A percentile compares a stretch with the other conserved stretches of the same genome.
Evolutionary conservation across 257 asterid species (phyloP).

Genomic region (Pogostemon cablin): DNA sequence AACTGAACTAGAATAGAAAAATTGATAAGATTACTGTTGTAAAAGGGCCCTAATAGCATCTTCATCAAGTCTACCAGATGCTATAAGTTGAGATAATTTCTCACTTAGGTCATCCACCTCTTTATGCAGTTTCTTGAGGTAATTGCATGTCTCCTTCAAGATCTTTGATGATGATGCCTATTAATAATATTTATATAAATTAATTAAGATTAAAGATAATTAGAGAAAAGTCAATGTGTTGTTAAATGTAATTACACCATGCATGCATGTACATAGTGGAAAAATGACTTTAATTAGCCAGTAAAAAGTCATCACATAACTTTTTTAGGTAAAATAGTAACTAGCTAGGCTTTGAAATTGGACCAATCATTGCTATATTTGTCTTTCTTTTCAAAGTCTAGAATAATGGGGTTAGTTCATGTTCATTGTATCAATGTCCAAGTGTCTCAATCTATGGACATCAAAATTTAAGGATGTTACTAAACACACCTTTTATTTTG

Average conservation of each 20-base stretch:
- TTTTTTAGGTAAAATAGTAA: conserved; percentile 14
- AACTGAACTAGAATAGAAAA: not conserved
- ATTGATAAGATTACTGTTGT: conserved; percentile 28
- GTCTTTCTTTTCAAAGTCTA: not conserved
- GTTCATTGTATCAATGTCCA: conserved; percentile 6
- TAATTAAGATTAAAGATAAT: not conserved
- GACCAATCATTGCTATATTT: conserved; percentile 23
- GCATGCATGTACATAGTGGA: conserved; percentile 27
- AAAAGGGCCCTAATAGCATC: conserved; percentile 49
- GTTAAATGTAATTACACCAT: conserved; percentile 5
- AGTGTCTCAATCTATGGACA: conserved; percentile 4
- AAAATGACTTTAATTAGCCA: not conserved
- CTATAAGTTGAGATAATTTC: conserved; percentile 52
- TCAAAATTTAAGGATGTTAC: not conserved
- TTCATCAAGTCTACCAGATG: conserved; percentile 47
- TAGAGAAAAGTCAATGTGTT: not conserved
- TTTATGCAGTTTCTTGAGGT: conserved; percentile 62
- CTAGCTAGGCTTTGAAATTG: conserved; percentile 24
- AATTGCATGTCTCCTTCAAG: conserved; percentile 59
- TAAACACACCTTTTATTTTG: not conserved
- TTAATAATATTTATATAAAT: not conserved
- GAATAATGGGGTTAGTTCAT: not conserved
- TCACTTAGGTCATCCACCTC: conserved; percentile 71
- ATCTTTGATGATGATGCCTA: conserved; percentile 55
- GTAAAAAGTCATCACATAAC: conserved; percentile 19